Base-by-base conservation (phyloP, 1,139 yeast genomes). In the Taphrina wiesneri region DNA sequence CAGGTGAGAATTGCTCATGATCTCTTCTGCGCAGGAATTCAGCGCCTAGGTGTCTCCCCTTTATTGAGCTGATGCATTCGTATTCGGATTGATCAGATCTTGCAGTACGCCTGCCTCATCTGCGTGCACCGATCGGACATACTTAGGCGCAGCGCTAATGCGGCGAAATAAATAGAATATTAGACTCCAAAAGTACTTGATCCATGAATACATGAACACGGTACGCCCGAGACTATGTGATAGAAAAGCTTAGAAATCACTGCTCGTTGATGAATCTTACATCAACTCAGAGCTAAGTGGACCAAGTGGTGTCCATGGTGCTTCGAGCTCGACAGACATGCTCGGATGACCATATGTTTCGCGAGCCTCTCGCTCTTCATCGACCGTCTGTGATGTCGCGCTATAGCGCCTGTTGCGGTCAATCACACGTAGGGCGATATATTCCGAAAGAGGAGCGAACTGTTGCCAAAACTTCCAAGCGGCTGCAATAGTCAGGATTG, bases 391-490 rank as follows among this genome's bases (percentile, higher is more conserved):
- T 43, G 70, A 67, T 7, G 69, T 41, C 21, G 53, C 32, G 21
- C 63, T 45, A 23, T 32, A 36, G 9, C 63, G 43, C 32, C 69
- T 59, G 39, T 70, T 41, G 13, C 70, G 63, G 39, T 71, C 70
- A 39, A 86, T 84, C 0, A 89, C 85, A 63, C 96, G 82, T 66
- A 93, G 79, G 0, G 99, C 98, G 74, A 93, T 92, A 74, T 88
- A 92, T 68, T 85, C 83, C 3, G 92, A 85, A 66, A 93, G 78
- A 0, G 98, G 97, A 54, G 86, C 81, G 71, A 90, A 89, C 71
- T 86, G 87, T 69, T 85, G 85, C 74, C 92, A 90, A 74, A 90
- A 92, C 72, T 87, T 88, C 86, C 90, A 90, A 19, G 64, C 64
- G 17, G 47, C 51, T 74, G 88, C 79, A 67, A 86, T 85, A 57